Conservation (phyloP, 345 rosid genomes). For the Gynandropsis gynandra region DNA sequence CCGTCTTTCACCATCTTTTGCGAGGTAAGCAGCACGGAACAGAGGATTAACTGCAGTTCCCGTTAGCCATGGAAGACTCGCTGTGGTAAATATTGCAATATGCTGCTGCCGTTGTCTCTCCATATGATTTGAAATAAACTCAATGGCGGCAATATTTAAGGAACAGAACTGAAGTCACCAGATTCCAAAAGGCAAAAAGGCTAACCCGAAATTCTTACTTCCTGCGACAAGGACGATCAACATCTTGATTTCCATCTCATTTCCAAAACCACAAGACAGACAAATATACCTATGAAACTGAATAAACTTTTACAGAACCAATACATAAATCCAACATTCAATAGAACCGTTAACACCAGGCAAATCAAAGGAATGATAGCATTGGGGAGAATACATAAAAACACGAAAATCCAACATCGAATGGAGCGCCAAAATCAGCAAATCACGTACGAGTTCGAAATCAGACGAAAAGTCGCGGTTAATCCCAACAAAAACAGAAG, state of each 20-base stretch:
- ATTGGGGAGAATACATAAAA: not conserved
- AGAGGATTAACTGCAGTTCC: constrained; percentile 96
- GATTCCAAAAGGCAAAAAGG: not conserved
- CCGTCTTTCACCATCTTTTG: constrained; percentile 51
- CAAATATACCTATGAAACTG: not conserved
- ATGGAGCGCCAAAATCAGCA: not conserved
- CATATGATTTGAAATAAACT: constrained; percentile 32
- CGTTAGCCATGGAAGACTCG: constrained; percentile 96
- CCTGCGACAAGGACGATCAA: not conserved
- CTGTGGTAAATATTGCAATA: constrained; percentile 84
- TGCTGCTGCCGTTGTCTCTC: constrained; percentile 39
- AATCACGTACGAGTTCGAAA: constrained; percentile 9
- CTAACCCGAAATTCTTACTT: not conserved
- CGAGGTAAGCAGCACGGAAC: constrained; percentile 92
- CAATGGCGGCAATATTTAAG: not conserved
- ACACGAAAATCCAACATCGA: not conserved
- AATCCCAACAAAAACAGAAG: not conserved
- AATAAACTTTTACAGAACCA: too few relatives aligned
- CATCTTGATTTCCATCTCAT: not conserved
- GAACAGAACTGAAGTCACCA: not conserved
- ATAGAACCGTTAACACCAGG: not conserved
- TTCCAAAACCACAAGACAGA: constrained; percentile 1
- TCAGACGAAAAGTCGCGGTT: not conserved
- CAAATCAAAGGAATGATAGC: not conserved
- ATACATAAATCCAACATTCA: not conserved